phyloP scores from a whole-genome alignment of 2,329 filamentous ascomycete species.

The Aspergillus phoenicis region DNA sequence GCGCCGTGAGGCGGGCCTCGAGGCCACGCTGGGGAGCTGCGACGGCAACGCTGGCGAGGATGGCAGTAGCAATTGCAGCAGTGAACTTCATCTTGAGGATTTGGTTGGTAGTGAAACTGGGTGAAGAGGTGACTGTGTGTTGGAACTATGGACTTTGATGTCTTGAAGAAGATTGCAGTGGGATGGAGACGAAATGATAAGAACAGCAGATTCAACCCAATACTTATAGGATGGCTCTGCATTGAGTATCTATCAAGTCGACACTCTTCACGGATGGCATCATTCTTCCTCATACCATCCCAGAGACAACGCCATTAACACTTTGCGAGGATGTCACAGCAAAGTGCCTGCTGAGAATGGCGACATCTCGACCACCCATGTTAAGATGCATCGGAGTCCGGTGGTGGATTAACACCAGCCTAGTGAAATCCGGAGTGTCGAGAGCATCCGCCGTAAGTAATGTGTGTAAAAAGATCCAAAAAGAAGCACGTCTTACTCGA shows the following conservation, averaged over 20 bases:
- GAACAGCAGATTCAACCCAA: not conserved
- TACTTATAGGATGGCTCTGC: not conserved
- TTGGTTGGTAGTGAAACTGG: not conserved
- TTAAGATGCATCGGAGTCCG: constrained; percentile 11
- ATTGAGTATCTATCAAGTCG: not conserved
- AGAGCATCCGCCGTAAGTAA: too few species aligned
- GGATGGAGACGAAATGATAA: not conserved
- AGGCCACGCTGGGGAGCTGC: constrained; percentile 50
- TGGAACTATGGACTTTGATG: not conserved
- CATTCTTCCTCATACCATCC: constrained; percentile 6
- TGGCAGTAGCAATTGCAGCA: constrained; percentile 36
- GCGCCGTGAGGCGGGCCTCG: constrained; percentile 33
- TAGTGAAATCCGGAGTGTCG: too few species aligned
- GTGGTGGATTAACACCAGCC: not conserved
- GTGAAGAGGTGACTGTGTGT: not conserved
- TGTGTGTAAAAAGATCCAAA: too few species aligned
- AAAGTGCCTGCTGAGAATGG: not conserved
- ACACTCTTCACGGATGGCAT: not conserved
- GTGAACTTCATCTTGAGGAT: constrained; percentile 54
- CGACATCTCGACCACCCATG: not conserved
- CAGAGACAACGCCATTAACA: not conserved
- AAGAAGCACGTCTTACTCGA: not conserved
- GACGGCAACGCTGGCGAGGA: constrained; percentile 49
- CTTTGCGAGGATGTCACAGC: not conserved
- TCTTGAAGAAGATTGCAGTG: not conserved